phyloP scores from a whole-genome alignment of 768 basidiomycete genomes.

The Trametes gibbosa region DNA sequence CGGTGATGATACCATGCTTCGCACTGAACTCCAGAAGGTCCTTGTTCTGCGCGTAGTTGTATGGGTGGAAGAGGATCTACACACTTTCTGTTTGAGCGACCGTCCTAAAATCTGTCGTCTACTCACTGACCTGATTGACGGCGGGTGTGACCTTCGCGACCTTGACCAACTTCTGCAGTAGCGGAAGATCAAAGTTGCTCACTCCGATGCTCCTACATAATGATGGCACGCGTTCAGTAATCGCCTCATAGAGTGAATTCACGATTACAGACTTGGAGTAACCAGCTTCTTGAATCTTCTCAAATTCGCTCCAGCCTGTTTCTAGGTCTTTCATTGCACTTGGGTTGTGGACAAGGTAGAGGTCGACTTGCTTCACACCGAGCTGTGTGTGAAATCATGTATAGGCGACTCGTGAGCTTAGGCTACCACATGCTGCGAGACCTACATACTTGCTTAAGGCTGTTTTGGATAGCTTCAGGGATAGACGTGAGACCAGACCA shows the following conservation, averaged over 20 bases:
- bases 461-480: conserved; percentile 26
- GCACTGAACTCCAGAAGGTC: conserved; percentile 52
- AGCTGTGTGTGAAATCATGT: conserved; percentile 41
- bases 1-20: conserved; percentile 57
- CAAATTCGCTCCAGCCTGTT: conserved; percentile 53
- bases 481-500: conserved; percentile 33
- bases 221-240: too few relatives aligned
- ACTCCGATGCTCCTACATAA: conserved; percentile 64
- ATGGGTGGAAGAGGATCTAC: conserved; percentile 69
- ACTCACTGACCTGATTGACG: conserved; percentile 67
- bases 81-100: background rate
- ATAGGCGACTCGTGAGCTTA: too few relatives aligned
- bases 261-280: conserved; percentile 32
- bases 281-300: conserved; percentile 46
- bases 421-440: too few relatives aligned
- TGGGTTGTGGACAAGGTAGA: conserved; percentile 69
- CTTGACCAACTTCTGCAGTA: conserved; percentile 52
- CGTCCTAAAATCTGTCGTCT: too few relatives aligned
- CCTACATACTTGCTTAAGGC: conserved; percentile 49
- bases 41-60: conserved; percentile 60
- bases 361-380: conserved; percentile 56
- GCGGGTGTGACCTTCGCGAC: conserved; percentile 56
- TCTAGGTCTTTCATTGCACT: conserved; percentile 29
- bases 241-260: too few relatives aligned
- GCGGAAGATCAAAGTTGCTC: conserved; percentile 57